phyloP scores from a whole-genome alignment of 179 eudicot genomes.

The Beta corolliflora region DNA sequence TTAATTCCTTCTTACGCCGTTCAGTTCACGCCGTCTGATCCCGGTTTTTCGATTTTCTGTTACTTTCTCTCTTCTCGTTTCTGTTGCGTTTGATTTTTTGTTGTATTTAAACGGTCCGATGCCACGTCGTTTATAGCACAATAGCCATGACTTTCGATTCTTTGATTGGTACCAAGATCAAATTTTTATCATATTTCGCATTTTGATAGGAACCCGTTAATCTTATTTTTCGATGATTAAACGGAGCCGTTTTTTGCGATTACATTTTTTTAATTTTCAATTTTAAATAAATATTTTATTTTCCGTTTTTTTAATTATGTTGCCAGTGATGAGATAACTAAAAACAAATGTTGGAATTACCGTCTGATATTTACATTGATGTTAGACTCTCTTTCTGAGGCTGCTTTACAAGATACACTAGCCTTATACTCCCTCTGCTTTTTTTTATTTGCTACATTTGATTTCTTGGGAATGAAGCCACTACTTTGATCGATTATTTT shows the following conservation, averaged over 20 bases:
- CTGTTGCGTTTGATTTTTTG: constrained; percentile 26
- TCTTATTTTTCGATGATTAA: constrained; percentile 24
- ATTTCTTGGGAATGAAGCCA: too few species aligned
- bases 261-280: constrained; percentile 12
- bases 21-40: background rate
- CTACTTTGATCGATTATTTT: too few species aligned
- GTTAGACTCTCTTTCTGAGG: constrained; percentile 41
- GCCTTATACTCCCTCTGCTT: too few species aligned
- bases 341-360: constrained; percentile 36
- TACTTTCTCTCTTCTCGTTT: background rate
- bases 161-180: constrained; percentile 33
- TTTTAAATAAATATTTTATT: too few species aligned
- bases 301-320: background rate
- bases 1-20: constrained; percentile 2
- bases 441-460: too few species aligned
- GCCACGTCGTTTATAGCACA: constrained; percentile 36
- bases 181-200: constrained; percentile 29
- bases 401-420: background rate
- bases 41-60: background rate
- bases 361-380: constrained; percentile 32
- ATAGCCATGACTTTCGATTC: constrained; percentile 36
- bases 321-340: constrained; percentile 24
- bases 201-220: constrained; percentile 36
- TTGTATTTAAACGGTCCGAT: constrained; percentile 16
- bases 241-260: constrained; percentile 38